Base-by-base conservation (phyloP, 148 eudicot species). In the Gaultheria prostrata region DNA sequence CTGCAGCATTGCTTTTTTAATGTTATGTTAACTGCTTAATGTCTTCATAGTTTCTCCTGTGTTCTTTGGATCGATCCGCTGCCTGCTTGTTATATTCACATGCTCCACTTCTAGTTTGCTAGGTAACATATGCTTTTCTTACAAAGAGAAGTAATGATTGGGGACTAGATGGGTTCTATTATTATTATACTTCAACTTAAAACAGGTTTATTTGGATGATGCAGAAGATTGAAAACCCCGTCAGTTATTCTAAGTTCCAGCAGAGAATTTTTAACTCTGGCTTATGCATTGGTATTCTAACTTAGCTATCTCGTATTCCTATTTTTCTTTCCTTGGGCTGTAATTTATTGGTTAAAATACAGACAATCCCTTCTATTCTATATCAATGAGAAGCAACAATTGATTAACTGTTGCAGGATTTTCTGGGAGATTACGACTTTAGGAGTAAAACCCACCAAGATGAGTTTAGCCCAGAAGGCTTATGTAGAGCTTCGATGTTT, bases 401-500 rank as follows among this genome's bases (percentile, higher is more conserved):
- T 30, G 8, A 30, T 30, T 80, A 12, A 48, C 71, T 56, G 43
- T 78, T 78, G 54, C 83, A 89, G 92, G 92, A 84, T 32, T 89
- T 85, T 70, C 87, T 89, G 28, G 92, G 92, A 67, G 75, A 73
- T 48, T 91, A 88, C 33, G 85, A 85, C 63, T 91, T 91, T 56
- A 89, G 89, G 87, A 89, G 92, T 87, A 91, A 91, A 83, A 89
- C 88, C 11, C 91, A 87, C 72, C 90, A 88, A 57, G 93, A 91
- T 49, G 91, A 89, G 81, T 88, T 78, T 73, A 80, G 92, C 83
- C 88, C 89, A 39, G 89, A 89, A 75, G 92, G 93, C 32, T 54
- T 87, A 76, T 91, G 93, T 67, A 91, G 76, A 86, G 93, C 93
- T 8, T 86, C 90, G 12, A 89, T 91, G 92, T 91, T 88, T 83